Evolutionary conservation across 768 basidiomycete genomes (phyloP).

Genomic region (Tulasnella sp.): DNA sequence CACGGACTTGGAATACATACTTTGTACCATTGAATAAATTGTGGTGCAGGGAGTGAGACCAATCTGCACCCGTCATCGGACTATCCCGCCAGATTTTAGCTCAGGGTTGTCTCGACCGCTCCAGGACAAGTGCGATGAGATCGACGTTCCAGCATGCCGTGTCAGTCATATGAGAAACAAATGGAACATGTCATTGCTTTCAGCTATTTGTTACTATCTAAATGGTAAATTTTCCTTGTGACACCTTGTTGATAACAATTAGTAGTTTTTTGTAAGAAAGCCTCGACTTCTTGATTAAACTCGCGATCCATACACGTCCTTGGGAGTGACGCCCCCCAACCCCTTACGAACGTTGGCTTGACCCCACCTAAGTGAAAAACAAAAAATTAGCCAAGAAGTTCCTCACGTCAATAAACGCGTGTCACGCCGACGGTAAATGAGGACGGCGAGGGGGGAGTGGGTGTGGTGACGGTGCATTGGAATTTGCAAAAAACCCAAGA

Average conservation of each 20-base stretch:
- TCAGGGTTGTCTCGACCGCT: too few species aligned
- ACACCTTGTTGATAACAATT: background rate
- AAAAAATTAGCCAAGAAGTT: conserved; percentile 4
- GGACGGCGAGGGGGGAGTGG: too few species aligned
- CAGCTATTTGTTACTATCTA: background rate
- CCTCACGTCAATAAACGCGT: too few species aligned
- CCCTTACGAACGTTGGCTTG: conserved; percentile 77
- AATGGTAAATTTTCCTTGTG: background rate
- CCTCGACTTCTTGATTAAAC: conserved; percentile 21
- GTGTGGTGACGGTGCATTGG: background rate
- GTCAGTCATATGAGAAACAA: background rate
- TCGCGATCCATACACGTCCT: conserved; percentile 68
- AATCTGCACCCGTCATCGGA: too few species aligned
- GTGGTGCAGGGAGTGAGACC: too few species aligned
- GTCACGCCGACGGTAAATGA: too few species aligned
- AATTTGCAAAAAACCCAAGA: background rate
- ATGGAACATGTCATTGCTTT: background rate
- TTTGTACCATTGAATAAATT: too few species aligned
- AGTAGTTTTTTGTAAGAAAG: background rate
- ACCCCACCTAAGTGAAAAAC: conserved; percentile 49
- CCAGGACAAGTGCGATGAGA: too few species aligned
- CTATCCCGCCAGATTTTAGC: too few species aligned
- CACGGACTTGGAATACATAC: too few species aligned
- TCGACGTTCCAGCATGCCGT: background rate
- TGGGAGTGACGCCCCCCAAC: conserved; percentile 58